These are phyloP conservation scores for Trichocladium uniseriatum DNA, from an alignment of 495 filamentous ascomycete species.

Conservation along the genomic window DNA sequence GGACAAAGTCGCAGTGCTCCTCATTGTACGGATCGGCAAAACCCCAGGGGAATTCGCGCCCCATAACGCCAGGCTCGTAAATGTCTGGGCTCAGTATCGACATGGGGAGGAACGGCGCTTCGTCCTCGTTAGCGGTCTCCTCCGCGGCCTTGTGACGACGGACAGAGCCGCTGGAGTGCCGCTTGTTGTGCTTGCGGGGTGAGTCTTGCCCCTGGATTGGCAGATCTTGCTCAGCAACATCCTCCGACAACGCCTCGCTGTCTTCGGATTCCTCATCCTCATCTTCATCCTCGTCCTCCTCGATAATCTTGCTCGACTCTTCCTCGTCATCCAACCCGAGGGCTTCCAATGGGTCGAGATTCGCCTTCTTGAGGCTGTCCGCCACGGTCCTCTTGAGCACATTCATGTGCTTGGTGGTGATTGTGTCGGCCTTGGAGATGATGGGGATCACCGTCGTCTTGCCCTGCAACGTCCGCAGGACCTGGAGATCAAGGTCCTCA, in stretches of 20 bases:
- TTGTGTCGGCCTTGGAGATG: slow-evolving; percentile 94
- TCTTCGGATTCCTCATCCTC: slow-evolving; percentile 24
- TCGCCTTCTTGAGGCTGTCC: slow-evolving; percentile 73
- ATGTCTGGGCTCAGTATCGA: slow-evolving; percentile 90
- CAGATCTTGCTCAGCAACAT: slow-evolving; percentile 19
- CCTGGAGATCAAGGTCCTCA: slow-evolving; percentile 82
- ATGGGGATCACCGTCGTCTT: slow-evolving; percentile 96
- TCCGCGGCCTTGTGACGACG: slow-evolving; percentile 32
- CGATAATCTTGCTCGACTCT: slow-evolving; percentile 46
- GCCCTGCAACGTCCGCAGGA: slow-evolving; percentile 77
- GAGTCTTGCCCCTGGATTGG: slow-evolving; percentile 27
- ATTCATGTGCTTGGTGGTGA: slow-evolving; percentile 88
- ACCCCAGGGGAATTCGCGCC: slow-evolving; percentile 89
- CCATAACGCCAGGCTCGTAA: slow-evolving; percentile 69
- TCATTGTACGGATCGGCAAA: slow-evolving; percentile 87
- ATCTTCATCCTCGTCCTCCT: slow-evolving; percentile 48
- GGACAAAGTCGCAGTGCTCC: slow-evolving; percentile 89
- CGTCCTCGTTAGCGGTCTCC: slow-evolving; percentile 28
- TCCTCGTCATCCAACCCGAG: slow-evolving; percentile 66
- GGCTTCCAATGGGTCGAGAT: slow-evolving; percentile 81
- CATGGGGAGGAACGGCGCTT: slow-evolving; percentile 62
- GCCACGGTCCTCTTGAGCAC: slow-evolving; percentile 85
- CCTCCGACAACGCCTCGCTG: slow-evolving; percentile 14
- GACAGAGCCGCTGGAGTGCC: slow-evolving; percentile 42
- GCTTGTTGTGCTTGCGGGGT: slow-evolving; percentile 35